phyloP scores from a whole-genome alignment of 768 basidiomycete species.

The Kondoa subrosea region DNA sequence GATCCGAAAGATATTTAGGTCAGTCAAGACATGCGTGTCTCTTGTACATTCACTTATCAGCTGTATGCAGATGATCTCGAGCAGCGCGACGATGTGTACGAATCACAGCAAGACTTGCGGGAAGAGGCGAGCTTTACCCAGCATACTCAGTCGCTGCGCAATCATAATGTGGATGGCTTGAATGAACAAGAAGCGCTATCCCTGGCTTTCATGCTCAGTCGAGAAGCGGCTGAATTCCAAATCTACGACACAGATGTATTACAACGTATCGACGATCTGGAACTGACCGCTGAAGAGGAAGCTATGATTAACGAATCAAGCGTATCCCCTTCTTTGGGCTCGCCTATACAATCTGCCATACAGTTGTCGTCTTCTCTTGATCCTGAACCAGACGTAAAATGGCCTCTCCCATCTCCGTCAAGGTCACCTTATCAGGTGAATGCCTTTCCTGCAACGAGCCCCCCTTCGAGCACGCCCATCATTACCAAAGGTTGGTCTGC shows the following conservation, averaged over 20 bases:
- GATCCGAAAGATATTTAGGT: slow-evolving; percentile 13
- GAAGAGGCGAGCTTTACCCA: slow-evolving; percentile 9
- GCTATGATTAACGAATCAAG: slow-evolving; percentile 2
- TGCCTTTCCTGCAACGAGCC: background rate
- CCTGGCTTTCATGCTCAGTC: slow-evolving; percentile 18
- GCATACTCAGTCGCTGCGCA: slow-evolving; percentile 8
- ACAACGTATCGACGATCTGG: background rate
- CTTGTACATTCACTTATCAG: background rate
- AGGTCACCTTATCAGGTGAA: background rate
- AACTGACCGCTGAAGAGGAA: slow-evolving; percentile 14
- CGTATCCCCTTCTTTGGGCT: background rate
- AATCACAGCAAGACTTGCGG: slow-evolving; percentile 8
- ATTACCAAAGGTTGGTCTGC: slow-evolving; percentile 5
- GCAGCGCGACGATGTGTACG: slow-evolving; percentile 5
- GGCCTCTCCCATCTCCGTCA: slow-evolving; percentile 17
- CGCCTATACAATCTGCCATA: slow-evolving; percentile 7
- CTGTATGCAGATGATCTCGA: slow-evolving; percentile 10
- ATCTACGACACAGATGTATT: background rate
- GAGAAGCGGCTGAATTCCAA: slow-evolving; percentile 14
- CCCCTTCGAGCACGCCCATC: background rate
- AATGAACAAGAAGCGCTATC: slow-evolving; percentile 8
- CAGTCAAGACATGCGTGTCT: background rate
- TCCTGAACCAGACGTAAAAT: slow-evolving; percentile 1
- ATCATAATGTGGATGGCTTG: slow-evolving; percentile 15
- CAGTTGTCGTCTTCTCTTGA: background rate